These are phyloP conservation scores for Eimeria tenella DNA, from an alignment of 169 alveolate species.

Conservation along the genomic window DNA sequence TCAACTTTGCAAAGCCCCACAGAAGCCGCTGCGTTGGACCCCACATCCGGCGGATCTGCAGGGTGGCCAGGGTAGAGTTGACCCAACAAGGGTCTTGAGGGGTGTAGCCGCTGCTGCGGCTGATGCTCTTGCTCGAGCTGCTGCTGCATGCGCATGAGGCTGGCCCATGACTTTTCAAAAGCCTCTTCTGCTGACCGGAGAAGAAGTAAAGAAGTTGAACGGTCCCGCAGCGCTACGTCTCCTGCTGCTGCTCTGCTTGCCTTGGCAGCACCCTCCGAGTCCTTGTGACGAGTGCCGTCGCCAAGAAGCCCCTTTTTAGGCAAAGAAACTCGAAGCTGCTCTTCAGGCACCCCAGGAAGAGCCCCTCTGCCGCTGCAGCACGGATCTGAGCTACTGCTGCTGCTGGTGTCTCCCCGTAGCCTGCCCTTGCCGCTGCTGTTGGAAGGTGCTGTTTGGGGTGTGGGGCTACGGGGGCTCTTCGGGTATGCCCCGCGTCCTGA, in stretches of 20 bases:
- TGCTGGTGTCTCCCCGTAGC: not conserved
- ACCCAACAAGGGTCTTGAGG: not conserved
- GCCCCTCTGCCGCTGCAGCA: not conserved
- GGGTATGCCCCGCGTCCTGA: no score
- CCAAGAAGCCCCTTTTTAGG: no score
- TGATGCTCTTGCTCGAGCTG: not conserved
- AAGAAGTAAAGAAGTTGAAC: not conserved
- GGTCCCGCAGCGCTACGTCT: not conserved
- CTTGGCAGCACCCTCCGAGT: no score
- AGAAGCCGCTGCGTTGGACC: not conserved
- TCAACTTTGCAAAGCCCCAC: not conserved
- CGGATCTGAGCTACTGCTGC: not conserved
- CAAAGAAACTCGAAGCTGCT: no score
- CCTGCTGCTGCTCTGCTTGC: no score
- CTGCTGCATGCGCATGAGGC: not conserved
- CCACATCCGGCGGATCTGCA: not conserved
- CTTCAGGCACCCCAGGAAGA: not conserved
- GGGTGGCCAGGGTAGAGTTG: not conserved
- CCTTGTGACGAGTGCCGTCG: no score
- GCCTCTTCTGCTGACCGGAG: slow-evolving; percentile 4
- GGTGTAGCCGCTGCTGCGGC: not conserved
- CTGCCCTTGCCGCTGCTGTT: no score
- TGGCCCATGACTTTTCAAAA: not conserved
- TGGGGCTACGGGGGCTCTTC: no score
- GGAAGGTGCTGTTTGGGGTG: no score